Evolutionary conservation across 2,329 filamentous ascomycete genomes (phyloP).

Genomic region (Reticulascus tulasneorum): DNA sequence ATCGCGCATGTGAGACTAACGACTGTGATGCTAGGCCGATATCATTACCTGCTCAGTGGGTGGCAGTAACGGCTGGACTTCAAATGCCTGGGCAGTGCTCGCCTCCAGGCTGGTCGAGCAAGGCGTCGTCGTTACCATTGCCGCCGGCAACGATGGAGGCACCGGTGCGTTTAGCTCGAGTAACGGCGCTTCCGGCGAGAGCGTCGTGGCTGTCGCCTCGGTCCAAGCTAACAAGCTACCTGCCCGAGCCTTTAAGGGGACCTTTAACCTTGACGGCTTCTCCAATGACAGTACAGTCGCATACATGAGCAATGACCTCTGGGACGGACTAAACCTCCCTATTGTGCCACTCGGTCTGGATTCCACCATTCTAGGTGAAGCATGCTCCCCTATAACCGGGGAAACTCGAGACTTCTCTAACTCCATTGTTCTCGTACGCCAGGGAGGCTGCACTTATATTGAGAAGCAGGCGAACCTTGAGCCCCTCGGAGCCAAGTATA

Average conservation of each 20-base stretch:
- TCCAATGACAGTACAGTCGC: slow-evolving; percentile 20
- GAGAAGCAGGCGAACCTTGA: slow-evolving; percentile 22
- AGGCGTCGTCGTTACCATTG: slow-evolving; percentile 34
- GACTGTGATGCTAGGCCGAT: neutral
- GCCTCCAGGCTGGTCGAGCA: slow-evolving; percentile 37
- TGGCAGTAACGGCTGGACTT: slow-evolving; percentile 7
- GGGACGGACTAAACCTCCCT: slow-evolving; percentile 26
- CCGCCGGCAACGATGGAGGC: slow-evolving; percentile 39
- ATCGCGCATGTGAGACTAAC: neutral
- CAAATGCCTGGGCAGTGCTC: slow-evolving; percentile 24
- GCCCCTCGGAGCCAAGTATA: slow-evolving; percentile 18
- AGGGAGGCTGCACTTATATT: slow-evolving; percentile 26
- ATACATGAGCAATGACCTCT: too few species aligned
- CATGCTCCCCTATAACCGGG: slow-evolving; percentile 19
- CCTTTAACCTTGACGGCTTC: neutral
- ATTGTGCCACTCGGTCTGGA: slow-evolving; percentile 20
- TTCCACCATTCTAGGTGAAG: slow-evolving; percentile 18
- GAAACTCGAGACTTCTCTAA: slow-evolving; percentile 15
- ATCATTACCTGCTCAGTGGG: slow-evolving; percentile 17
- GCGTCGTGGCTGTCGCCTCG: slow-evolving; percentile 40
- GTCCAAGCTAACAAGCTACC: slow-evolving; percentile 20
- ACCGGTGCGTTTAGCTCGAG: slow-evolving; percentile 34
- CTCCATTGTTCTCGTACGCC: slow-evolving; percentile 22
- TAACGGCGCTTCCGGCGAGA: slow-evolving; percentile 32
- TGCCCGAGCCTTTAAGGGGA: neutral